These are phyloP conservation scores for Arthrinium puccinioides DNA, from an alignment of 2,329 filamentous ascomycete species.

Conservation along the genomic window DNA sequence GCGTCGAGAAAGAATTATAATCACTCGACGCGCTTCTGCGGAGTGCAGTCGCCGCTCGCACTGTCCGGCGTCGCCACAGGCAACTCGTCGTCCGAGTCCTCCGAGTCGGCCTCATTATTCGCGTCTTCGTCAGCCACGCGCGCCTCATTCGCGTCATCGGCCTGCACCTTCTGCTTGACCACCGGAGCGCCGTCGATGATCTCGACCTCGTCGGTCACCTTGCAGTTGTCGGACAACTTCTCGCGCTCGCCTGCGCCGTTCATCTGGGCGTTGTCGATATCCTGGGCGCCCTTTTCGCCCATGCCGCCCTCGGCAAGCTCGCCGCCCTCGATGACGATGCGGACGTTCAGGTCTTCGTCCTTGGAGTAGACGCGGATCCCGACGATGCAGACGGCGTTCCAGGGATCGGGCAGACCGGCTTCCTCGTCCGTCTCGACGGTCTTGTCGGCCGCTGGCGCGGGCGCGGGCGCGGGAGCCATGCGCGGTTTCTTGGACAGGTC, in stretches of 20 bases:
- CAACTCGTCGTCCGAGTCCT: not conserved
- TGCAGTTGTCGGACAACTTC: conserved; percentile 16
- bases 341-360: conserved; percentile 44
- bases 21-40: conserved; percentile 1
- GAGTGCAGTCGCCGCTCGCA: conserved; percentile 1
- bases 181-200: conserved; percentile 20
- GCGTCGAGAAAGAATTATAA: not conserved
- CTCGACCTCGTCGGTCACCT: conserved; percentile 21
- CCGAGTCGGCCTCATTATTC: conserved; percentile 4
- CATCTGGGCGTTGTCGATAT: conserved; percentile 49
- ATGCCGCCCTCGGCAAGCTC: conserved; percentile 47
- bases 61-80: not conserved
- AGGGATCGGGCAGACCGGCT: conserved; percentile 28
- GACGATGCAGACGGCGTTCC: conserved; percentile 34
- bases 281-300: conserved; percentile 47
- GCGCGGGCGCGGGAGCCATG: conserved; percentile 19
- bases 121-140: conserved; percentile 3
- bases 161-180: conserved; percentile 23
- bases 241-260: conserved; percentile 43
- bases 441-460: conserved; percentile 15
- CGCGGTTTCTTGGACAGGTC: conserved; percentile 48
- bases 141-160: conserved; percentile 17
- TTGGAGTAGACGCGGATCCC: conserved; percentile 33
- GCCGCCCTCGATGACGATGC: conserved; percentile 48
- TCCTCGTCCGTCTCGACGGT: conserved; percentile 31